phyloP scores from a whole-genome alignment of 139 green algal genomes.

The Chlorella sp. region DNA sequence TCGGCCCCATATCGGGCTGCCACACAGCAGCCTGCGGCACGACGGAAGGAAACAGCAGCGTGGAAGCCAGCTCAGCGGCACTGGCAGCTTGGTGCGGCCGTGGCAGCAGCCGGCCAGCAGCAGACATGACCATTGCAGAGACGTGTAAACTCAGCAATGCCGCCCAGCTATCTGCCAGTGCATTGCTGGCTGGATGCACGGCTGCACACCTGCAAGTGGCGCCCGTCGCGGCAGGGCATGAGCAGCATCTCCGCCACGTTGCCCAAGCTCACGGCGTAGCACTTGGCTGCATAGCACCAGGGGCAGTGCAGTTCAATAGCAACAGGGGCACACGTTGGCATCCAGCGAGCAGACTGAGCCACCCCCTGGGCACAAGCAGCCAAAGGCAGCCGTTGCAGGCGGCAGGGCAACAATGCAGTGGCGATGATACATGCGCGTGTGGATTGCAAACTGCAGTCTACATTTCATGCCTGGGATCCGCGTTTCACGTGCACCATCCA shows the following conservation, averaged over 20 bases:
- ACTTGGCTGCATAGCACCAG: too few species aligned
- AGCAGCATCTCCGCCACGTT: constrained; percentile 17
- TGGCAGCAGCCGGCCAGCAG: too few species aligned
- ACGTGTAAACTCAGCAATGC: background rate
- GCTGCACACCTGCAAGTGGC: constrained; percentile 5
- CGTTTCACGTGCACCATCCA: too few species aligned
- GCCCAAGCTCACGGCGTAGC: background rate
- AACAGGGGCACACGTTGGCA: background rate
- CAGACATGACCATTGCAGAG: background rate
- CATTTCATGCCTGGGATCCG: too few species aligned
- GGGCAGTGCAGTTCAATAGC: too few species aligned
- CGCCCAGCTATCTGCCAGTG: background rate
- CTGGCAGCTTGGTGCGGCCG: too few species aligned
- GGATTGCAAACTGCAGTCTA: too few species aligned
- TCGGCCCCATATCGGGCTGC: background rate
- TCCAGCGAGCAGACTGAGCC: background rate
- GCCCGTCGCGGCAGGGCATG: constrained; percentile 10
- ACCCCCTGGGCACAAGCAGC: background rate
- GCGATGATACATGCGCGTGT: too few species aligned
- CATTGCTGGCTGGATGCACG: background rate
- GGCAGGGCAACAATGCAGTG: too few species aligned
- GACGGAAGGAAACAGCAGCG: background rate
- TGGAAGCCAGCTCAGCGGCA: background rate
- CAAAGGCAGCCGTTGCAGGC: too few species aligned
- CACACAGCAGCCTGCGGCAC: constrained; percentile 12